A percentile compares a stretch with the other conserved stretches of the same genome.
Evolutionary conservation across 495 filamentous ascomycete genomes (phyloP).

Genomic region (Penicillium bialowiezense): DNA sequence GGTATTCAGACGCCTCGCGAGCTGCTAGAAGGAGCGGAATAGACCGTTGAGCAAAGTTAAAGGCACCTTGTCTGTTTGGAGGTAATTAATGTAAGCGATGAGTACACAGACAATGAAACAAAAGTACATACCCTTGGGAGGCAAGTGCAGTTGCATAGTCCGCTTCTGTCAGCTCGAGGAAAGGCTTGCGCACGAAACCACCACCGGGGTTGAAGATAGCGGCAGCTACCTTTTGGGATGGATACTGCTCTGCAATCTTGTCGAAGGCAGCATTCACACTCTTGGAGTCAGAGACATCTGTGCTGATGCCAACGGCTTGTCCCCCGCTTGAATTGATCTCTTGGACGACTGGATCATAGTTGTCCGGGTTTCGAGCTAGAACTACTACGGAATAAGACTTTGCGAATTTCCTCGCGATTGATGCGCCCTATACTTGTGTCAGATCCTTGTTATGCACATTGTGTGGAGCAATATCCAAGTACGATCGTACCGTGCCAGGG

Average conservation of each 20-base stretch:
- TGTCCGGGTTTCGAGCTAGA: conserved; percentile 66
- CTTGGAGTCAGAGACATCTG: conserved; percentile 63
- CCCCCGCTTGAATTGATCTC: conserved; percentile 72
- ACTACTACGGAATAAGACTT: conserved; percentile 72
- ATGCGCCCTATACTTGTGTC: conserved; percentile 40
- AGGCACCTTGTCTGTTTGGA: conserved; percentile 62
- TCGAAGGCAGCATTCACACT: conserved; percentile 67
- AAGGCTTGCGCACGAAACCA: conserved; percentile 71
- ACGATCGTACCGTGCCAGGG: conserved; percentile 58
- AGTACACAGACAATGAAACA: neutral
- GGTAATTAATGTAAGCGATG: neutral
- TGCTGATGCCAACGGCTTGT: conserved; percentile 70
- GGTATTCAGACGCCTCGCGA: conserved; percentile 49
- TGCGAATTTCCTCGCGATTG: conserved; percentile 66
- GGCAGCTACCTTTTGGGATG: conserved; percentile 55
- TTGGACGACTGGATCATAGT: conserved; percentile 62
- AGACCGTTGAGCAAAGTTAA: conserved; percentile 70
- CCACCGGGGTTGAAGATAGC: conserved; percentile 82
- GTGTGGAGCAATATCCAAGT: neutral
- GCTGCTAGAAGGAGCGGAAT: conserved; percentile 69
- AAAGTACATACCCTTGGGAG: conserved; percentile 57
- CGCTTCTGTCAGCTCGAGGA: conserved; percentile 66
- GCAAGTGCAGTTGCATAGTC: conserved; percentile 59
- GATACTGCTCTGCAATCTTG: conserved; percentile 57
- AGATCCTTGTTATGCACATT: neutral